Conservation (phyloP, 2,329 filamentous ascomycete genomes). For the Cercospora janseana region DNA sequence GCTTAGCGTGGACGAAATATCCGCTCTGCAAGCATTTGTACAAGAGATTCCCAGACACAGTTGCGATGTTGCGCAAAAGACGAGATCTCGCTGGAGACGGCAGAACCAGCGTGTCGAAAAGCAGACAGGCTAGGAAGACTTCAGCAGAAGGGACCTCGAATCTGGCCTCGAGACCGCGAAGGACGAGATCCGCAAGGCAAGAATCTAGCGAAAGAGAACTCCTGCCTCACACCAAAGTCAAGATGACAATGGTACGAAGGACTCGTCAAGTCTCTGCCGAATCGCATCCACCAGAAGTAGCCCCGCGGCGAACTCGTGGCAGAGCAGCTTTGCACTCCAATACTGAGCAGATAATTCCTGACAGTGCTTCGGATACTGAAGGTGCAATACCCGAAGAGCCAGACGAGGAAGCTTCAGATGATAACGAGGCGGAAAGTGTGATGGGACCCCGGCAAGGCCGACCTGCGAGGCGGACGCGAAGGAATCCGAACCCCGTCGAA, state of each 20-base stretch:
- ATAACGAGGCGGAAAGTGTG: constrained; percentile 4
- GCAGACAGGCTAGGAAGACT: background rate
- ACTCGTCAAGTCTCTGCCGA: constrained; percentile 23
- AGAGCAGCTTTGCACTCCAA: constrained; percentile 9
- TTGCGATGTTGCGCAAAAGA: constrained; percentile 15
- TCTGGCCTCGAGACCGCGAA: constrained; percentile 1
- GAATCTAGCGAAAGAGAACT: constrained; percentile 14
- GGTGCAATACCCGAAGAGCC: constrained; percentile 4
- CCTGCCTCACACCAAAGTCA: constrained; percentile 2
- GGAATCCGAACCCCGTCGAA: constrained; percentile 4
- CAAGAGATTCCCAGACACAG: constrained; percentile 37
- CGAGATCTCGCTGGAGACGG: constrained; percentile 10
- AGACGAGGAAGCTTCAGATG: constrained; percentile 12
- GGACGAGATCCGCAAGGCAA: constrained; percentile 10
- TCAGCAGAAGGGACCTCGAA: constrained; percentile 2
- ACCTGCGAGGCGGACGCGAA: constrained; percentile 9
- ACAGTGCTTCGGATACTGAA: constrained; percentile 20
- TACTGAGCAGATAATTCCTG: constrained; percentile 25
- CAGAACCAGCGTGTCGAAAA: background rate
- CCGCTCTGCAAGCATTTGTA: constrained; percentile 45
- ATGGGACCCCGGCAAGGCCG: constrained; percentile 12
- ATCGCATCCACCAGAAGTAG: constrained; percentile 25
- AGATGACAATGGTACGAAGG: background rate
- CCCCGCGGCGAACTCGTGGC: constrained; percentile 30
- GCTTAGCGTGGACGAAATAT: constrained; percentile 45